phyloP scores from a whole-genome alignment of 371 early-diverging fungal genomes.

The Synchytrium microbalum region DNA sequence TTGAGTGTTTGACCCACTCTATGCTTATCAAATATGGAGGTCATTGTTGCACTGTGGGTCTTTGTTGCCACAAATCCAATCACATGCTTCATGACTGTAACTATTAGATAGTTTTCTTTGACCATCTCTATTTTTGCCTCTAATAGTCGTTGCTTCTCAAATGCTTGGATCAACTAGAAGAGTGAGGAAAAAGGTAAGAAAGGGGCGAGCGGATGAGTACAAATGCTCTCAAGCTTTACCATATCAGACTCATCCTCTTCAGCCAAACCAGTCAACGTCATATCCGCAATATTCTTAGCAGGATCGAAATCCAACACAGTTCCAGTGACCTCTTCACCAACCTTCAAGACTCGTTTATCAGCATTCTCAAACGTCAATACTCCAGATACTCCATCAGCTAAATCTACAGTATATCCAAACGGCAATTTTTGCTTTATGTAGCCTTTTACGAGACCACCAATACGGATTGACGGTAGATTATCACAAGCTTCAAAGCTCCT shows the following conservation, averaged over 20 bases:
- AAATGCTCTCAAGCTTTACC: neutral
- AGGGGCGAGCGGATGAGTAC: no score
- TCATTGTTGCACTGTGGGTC: no score
- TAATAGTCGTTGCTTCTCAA: constrained; percentile 25
- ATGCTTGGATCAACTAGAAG: constrained; percentile 14
- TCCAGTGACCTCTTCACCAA: constrained; percentile 38
- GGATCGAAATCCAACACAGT: constrained; percentile 60
- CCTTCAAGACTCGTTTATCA: constrained; percentile 6
- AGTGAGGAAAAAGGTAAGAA: constrained; percentile 7
- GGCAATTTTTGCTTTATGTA: constrained; percentile 46
- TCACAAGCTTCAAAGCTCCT: neutral
- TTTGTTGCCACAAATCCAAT: no score
- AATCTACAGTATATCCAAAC: constrained; percentile 48
- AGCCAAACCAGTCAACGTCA: constrained; percentile 38
- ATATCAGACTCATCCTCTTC: constrained; percentile 12
- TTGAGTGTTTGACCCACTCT: constrained; percentile 49
- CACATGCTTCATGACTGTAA: constrained; percentile 43
- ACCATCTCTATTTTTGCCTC: constrained; percentile 59
- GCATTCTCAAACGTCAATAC: constrained; percentile 43
- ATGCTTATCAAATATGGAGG: constrained; percentile 45
- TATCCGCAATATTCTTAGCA: constrained; percentile 49
- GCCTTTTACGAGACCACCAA: constrained; percentile 36
- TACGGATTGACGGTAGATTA: constrained; percentile 7
- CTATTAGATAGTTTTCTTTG: constrained; percentile 65
- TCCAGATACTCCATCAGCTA: constrained; percentile 42